Conservation (phyloP, 1,284 basidiomycete genomes). For the Thecaphora frezii region DNA sequence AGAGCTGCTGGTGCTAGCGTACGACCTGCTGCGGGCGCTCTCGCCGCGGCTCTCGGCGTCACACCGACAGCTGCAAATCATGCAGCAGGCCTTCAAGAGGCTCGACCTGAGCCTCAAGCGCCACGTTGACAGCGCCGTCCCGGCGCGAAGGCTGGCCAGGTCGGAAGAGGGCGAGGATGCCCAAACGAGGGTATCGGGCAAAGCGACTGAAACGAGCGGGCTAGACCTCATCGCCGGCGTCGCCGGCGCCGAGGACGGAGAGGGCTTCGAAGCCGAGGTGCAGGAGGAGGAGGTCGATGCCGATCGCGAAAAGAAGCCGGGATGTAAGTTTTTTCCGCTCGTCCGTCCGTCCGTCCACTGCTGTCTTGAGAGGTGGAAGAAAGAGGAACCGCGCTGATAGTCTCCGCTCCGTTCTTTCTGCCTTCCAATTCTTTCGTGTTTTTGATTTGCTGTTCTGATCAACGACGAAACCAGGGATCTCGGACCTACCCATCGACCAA, state of each 20-base stretch:
- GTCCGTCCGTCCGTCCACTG: not conserved
- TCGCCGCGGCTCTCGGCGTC: conserved; percentile 28
- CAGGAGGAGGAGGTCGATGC: conserved; percentile 6
- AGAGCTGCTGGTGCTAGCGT: conserved; percentile 32
- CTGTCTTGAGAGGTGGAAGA: not conserved
- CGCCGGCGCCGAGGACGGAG: conserved; percentile 26
- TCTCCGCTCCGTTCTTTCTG: too few relatives aligned
- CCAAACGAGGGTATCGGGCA: not conserved
- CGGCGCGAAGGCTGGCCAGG: not conserved
- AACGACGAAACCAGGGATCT: conserved; percentile 15
- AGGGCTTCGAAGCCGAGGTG: conserved; percentile 20
- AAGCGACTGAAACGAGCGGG: conserved; percentile 17
- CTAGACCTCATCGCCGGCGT: conserved; percentile 34
- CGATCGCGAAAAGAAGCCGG: conserved; percentile 19
- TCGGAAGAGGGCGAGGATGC: not conserved
- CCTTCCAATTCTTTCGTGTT: not conserved
- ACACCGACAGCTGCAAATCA: conserved; percentile 35
- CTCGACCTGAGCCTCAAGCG: conserved; percentile 31
- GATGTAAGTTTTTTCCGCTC: conserved; percentile 15
- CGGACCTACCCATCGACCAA: conserved; percentile 34
- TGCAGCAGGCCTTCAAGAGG: conserved; percentile 30
- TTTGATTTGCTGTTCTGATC: not conserved
- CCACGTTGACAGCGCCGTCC: conserved; percentile 3
- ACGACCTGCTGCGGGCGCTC: conserved; percentile 27
- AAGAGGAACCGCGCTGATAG: too few relatives aligned